A percentile compares a stretch with the other conserved stretches of the same genome.
These are phyloP conservation scores for Candida pseudofarinosa DNA, from an alignment of 805 yeast species.

Conservation along the genomic window DNA sequence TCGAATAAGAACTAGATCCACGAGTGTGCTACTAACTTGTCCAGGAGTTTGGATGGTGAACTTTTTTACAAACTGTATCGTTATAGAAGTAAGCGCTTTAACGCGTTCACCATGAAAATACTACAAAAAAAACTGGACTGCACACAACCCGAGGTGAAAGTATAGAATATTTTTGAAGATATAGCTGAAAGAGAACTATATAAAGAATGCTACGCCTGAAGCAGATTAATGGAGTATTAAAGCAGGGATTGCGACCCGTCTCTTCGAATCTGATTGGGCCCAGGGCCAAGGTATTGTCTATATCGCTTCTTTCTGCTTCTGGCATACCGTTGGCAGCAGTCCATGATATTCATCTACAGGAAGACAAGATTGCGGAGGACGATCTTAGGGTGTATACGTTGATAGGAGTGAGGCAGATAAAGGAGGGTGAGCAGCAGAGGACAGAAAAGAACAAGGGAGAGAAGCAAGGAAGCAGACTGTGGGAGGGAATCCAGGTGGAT, in stretches of 20 bases:
- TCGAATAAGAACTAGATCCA: too few relatives aligned
- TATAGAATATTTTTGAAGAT: too few relatives aligned
- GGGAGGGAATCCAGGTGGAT: slow-evolving; percentile 31
- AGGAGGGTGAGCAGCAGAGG: slow-evolving; percentile 17
- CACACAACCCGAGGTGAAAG: not conserved
- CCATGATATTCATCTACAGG: slow-evolving; percentile 13
- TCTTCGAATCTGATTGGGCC: slow-evolving; percentile 6
- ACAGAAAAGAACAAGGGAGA: slow-evolving; percentile 7
- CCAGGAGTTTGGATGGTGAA: too few relatives aligned
- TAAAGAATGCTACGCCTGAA: slow-evolving; percentile 36
- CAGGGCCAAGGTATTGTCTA: slow-evolving; percentile 21
- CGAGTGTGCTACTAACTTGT: too few relatives aligned
- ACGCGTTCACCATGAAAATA: not conserved
- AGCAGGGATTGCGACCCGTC: slow-evolving; percentile 26
- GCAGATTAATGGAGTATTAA: slow-evolving; percentile 31
- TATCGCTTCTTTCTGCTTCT: slow-evolving; percentile 30
- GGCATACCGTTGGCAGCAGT: slow-evolving; percentile 42
- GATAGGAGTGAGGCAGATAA: slow-evolving; percentile 21
- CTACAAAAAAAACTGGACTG: not conserved
- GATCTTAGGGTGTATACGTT: slow-evolving; percentile 32
- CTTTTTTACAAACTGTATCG: not conserved
- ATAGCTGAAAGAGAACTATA: too few relatives aligned
- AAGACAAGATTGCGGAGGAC: slow-evolving; percentile 17
- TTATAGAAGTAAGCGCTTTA: not conserved
- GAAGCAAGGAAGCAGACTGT: slow-evolving; percentile 5